Evolutionary conservation across 2,329 filamentous ascomycete genomes (phyloP), one percentile per base, ranked within the genome.

Genomic region (Colletotrichum melonis): DNA sequence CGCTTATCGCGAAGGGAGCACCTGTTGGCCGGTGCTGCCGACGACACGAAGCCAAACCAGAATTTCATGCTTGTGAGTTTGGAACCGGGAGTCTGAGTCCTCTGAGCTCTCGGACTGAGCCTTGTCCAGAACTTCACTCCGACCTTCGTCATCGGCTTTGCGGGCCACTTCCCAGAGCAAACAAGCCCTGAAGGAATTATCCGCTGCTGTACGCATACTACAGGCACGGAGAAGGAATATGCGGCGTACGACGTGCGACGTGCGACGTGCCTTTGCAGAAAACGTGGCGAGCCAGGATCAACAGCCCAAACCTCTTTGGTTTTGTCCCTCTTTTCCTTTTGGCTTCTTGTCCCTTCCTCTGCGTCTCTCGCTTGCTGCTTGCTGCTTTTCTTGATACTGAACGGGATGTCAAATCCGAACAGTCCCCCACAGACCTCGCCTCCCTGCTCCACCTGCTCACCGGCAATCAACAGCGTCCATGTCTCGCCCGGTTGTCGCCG

Each of bases 211-310:
- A 35, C 32, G 32, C 4, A 35, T 35, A 24, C 60, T 16, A 4
- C 46, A 52, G 49, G 38, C 19, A 38, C 32, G 35, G 56, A 59
- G 30, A 35, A 59, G 26, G 11, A 59, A 30, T n/a, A 19, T 59
- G 26, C 54, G 24, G 54, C 26, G 28, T 49, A 24, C 54, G 26
- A 28, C 54, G 12, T n/a, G 30, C 16, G 54, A 9, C 26, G 28
- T 49, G 14, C 54, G 26, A 28, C 54, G 12, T n/a, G 30, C 16
- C 28, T 49, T 19, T 69, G 26, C 54, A 70, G 54, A 65, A 73
- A 69, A 73, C 70, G 70, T 73, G 70, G 70, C 70, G 32, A 65
- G 24, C 70, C 49, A n/a, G 70, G 70, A 65, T 70, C 49, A 52
- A 14, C 46, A 57, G 32, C 11, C 56, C 42, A 60, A 59, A 52